These are phyloP conservation scores for Hypoxylon lenormandii DNA, from an alignment of 495 filamentous ascomycete species.

Conservation along the genomic window DNA sequence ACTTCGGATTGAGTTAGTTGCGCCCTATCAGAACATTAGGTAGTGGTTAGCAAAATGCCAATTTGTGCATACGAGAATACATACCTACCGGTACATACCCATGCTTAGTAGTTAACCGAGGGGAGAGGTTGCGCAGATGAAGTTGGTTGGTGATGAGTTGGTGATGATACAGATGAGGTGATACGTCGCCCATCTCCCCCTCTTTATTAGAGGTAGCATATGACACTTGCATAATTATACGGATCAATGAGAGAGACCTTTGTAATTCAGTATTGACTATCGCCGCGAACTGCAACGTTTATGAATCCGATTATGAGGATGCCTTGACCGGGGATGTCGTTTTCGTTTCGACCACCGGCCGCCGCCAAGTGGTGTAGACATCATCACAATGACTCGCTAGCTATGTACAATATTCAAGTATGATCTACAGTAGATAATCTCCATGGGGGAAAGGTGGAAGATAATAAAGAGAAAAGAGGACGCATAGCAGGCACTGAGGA, in stretches of 20 bases:
- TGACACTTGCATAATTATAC: conserved; percentile 24
- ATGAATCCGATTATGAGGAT: too few relatives aligned
- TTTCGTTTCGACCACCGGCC: too few relatives aligned
- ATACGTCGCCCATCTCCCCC: not conserved
- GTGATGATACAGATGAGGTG: conserved; percentile 2
- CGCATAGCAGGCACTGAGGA: too few relatives aligned
- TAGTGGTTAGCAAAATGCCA: conserved; percentile 31
- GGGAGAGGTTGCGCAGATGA: not conserved
- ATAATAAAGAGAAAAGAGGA: too few relatives aligned
- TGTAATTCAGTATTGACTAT: not conserved
- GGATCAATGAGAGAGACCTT: conserved; percentile 29
- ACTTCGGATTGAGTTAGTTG: conserved; percentile 15
- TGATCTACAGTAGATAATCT: too few relatives aligned
- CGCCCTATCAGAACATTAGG: conserved; percentile 21
- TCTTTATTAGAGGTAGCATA: conserved; percentile 12
- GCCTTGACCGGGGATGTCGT: too few relatives aligned
- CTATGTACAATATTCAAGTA: too few relatives aligned
- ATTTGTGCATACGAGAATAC: conserved; percentile 5
- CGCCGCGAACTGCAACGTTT: too few relatives aligned
- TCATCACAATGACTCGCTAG: too few relatives aligned
- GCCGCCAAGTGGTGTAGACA: too few relatives aligned
- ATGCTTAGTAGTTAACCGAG: not conserved
- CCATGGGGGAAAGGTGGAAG: too few relatives aligned
- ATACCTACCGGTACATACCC: not conserved
- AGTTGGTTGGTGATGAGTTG: not conserved